Evolutionary conservation across 2,329 filamentous ascomycete genomes (phyloP), one percentile per base, ranked within the genome.

Genomic region (Lasiodiplodia hormozganensis): DNA sequence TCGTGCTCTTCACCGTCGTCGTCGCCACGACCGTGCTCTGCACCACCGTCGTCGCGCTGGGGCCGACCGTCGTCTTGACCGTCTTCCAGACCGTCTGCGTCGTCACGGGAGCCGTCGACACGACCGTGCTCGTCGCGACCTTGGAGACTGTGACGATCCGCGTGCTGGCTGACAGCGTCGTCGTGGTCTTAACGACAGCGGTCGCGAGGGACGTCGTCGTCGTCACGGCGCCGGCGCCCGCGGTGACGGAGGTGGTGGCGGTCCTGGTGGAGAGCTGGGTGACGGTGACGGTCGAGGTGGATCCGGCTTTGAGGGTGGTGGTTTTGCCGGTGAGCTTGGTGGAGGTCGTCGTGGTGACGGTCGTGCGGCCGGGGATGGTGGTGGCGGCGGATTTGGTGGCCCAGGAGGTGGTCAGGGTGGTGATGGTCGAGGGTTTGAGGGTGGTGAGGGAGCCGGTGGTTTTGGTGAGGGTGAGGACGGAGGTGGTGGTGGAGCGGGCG

Each of bases 391-490:
- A 70, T 51, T 56, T 76, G 70, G 57, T 62, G 23, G 57, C 57
- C 38, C 12, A 12, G 3, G 38, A 14, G 16, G 16, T 16, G 38
- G 14, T 11, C 2, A 14, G 1, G 23, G 31, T 18, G 4, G 38
- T 47, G 38, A 62, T 6, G 38, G 57, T 62, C 12, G 23, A 11
- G 21, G 57, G 23, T 18, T 72, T 74, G 18, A 75, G 67, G 2
- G 74, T 76, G 0, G 70, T 71, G 1, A 72, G 74, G 2, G 71
- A 69, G 18, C 71, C 72, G 38, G 73, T 68, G 5, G 75, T 72
- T 1, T 71, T 75, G 6, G 74, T 70, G 38, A 70, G 73, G 1
- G 60, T 14, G 12, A 71, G 76, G 51, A 70, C 69, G 10, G 74
- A 74, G 1, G 68, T 70, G 4, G 72, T 75, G 6, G 69, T 23